Conservation (phyloP, 305 asterid species). For the Solanum aculeatissimum region DNA sequence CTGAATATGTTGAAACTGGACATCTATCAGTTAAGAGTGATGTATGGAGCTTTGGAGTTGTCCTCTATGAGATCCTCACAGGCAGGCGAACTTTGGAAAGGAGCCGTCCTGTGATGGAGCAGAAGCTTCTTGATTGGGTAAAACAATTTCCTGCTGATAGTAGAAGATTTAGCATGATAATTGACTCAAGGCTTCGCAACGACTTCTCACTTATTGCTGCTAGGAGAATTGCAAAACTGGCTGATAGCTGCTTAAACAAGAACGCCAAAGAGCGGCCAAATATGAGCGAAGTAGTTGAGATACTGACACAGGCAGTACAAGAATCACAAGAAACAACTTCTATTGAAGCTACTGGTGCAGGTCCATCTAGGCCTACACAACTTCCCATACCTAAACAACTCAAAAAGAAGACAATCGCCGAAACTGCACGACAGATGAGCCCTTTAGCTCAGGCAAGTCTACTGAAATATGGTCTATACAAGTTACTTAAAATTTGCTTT, state of each 20-base stretch:
- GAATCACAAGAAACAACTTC: constrained; percentile 38
- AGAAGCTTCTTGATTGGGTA: constrained; percentile 85
- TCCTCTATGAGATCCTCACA: constrained; percentile 69
- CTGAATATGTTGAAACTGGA: constrained; percentile 73
- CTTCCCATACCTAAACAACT: constrained; percentile 3
- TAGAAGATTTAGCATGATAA: constrained; percentile 50
- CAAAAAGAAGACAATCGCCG: constrained; percentile 10
- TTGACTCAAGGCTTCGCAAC: constrained; percentile 56
- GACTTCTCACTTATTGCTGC: constrained; percentile 53
- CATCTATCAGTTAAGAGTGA: constrained; percentile 86
- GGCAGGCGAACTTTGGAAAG: constrained; percentile 77
- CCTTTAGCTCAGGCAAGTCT: background rate
- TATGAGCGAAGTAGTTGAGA: constrained; percentile 57
- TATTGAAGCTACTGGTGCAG: background rate
- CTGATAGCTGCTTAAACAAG: constrained; percentile 64
- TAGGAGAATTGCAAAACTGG: constrained; percentile 54
- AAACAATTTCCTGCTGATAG: constrained; percentile 62
- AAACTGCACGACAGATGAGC: constrained; percentile 7
- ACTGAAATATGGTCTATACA: background rate
- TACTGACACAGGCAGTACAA: constrained; percentile 46
- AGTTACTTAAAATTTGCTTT: background rate
- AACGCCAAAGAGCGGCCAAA: constrained; percentile 61
- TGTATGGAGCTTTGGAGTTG: constrained; percentile 87
- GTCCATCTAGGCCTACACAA: constrained; percentile 8
- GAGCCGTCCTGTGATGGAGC: constrained; percentile 48